A percentile compares a stretch with the other conserved stretches of the same genome.
Evolutionary conservation across 768 basidiomycete genomes (phyloP).

Genomic region (Tylopilus plumbeoviolaceoides): DNA sequence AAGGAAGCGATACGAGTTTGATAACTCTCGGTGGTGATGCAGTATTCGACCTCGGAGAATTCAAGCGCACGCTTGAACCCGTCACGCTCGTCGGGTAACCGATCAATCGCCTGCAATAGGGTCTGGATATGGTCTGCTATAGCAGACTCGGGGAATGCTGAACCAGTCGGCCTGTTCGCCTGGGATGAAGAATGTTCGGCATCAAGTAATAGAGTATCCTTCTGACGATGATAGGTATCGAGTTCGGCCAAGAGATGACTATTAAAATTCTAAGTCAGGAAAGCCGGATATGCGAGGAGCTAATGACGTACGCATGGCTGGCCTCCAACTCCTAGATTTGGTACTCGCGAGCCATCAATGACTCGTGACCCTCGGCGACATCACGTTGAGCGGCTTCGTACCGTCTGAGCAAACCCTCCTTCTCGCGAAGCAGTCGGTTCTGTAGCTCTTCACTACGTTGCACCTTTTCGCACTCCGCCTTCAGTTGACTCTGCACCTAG

Average conservation of each 20-base stretch:
- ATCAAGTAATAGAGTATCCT: not conserved
- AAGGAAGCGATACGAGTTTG: slow-evolving; percentile 44
- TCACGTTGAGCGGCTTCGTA: slow-evolving; percentile 36
- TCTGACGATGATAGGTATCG: not conserved
- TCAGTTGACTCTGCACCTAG: slow-evolving; percentile 38
- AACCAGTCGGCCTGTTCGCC: not conserved
- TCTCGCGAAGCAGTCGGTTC: slow-evolving; percentile 47
- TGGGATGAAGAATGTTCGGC: not conserved
- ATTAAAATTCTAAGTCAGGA: not conserved
- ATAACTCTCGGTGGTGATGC: slow-evolving; percentile 57
- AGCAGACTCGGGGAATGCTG: slow-evolving; percentile 19
- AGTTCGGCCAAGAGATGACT: slow-evolving; percentile 24
- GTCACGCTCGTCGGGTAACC: slow-evolving; percentile 66
- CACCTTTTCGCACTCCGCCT: slow-evolving; percentile 39
- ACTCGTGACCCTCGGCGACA: slow-evolving; percentile 22
- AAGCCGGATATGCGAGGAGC: not conserved
- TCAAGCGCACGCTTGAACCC: slow-evolving; percentile 57
- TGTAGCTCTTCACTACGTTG: slow-evolving; percentile 41
- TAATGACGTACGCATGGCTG: slow-evolving; percentile 25
- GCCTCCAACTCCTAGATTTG: slow-evolving; percentile 23
- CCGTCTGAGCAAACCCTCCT: slow-evolving; percentile 45
- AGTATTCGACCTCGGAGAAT: slow-evolving; percentile 65
- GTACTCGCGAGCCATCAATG: slow-evolving; percentile 19
- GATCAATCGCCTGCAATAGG: slow-evolving; percentile 58
- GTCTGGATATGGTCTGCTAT: slow-evolving; percentile 46